phyloP scores from a whole-genome alignment of 352 stramenopile species.

The Phytophthora chlamydospora region DNA sequence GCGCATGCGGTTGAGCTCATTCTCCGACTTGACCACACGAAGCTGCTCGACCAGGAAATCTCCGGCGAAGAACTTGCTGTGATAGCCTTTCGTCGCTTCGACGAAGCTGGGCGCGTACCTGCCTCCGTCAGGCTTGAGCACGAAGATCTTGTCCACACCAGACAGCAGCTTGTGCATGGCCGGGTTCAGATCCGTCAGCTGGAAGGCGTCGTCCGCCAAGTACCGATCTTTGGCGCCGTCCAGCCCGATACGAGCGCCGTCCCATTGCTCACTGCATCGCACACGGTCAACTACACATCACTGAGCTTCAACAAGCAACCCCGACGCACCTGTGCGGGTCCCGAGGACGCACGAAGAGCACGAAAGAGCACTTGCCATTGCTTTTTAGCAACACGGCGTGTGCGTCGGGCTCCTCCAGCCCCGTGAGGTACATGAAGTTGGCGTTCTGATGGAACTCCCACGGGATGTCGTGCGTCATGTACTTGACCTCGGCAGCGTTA shows the following conservation, averaged over 20 bases:
- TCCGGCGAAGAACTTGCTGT: conserved; percentile 75
- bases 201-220: conserved; percentile 70
- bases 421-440: conserved; percentile 88
- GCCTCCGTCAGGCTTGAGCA: conserved; percentile 64
- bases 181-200: conserved; percentile 61
- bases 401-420: conserved; percentile 78
- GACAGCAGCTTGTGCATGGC: conserved; percentile 63
- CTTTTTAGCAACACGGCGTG: conserved; percentile 82
- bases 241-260: conserved; percentile 71
- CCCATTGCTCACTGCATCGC: conserved; percentile 73
- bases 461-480: conserved; percentile 89
- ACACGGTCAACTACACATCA: conserved; percentile 6
- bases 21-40: conserved; percentile 74
- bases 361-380: conserved; percentile 61
- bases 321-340: conserved; percentile 55
- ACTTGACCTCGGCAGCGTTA: conserved; percentile 78
- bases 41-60: conserved; percentile 80
- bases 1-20: conserved; percentile 78
- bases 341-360: conserved; percentile 79
- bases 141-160: conserved; percentile 68
- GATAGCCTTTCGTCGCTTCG: conserved; percentile 60
- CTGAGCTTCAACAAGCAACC: background rate
- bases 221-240: conserved; percentile 65
- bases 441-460: conserved; percentile 89
- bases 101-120: conserved; percentile 64